phyloP scores from a whole-genome alignment of 2,329 filamentous ascomycete genomes.

The Polytolypa hystricis region DNA sequence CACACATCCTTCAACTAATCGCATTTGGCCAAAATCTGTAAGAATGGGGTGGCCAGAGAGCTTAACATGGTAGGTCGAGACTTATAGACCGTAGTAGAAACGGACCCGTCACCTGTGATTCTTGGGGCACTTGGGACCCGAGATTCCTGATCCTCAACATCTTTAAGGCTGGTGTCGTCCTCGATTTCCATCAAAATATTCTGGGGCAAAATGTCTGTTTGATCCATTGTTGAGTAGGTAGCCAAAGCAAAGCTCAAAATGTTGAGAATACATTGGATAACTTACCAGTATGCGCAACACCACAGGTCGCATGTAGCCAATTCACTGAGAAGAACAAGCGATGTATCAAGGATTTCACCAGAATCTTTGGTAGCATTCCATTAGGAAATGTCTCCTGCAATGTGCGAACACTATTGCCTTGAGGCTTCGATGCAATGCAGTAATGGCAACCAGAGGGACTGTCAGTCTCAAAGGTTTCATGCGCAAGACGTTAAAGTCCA shows the following conservation, averaged over 20 bases:
- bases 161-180: slow-evolving; percentile 6
- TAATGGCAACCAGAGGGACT: slow-evolving; percentile 13
- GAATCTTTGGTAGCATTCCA: slow-evolving; percentile 12
- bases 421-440: slow-evolving; percentile 17
- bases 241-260: neutral
- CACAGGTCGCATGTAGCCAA: slow-evolving; percentile 12
- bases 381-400: slow-evolving; percentile 15
- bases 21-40: slow-evolving; percentile 17
- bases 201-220: slow-evolving; percentile 11
- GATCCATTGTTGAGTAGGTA: slow-evolving; percentile 2
- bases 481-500: slow-evolving; percentile 16
- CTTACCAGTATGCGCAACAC: slow-evolving; percentile 15
- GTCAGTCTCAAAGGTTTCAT: slow-evolving; percentile 17
- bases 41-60: slow-evolving; percentile 12
- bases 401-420: slow-evolving; percentile 16
- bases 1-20: slow-evolving; percentile 2
- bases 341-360: slow-evolving; percentile 14
- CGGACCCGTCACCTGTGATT: slow-evolving; percentile 4
- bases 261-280: neutral
- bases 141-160: slow-evolving; percentile 9
- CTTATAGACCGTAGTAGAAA: slow-evolving; percentile 6
- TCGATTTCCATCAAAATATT: slow-evolving; percentile 9
- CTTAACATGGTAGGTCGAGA: slow-evolving; percentile 7
- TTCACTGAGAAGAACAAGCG: slow-evolving; percentile 13
- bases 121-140: slow-evolving; percentile 6